A percentile compares a stretch with the other conserved stretches of the same genome.
Evolutionary conservation across 371 early-diverging fungal species (phyloP).

Genomic region (Rhizomucor pusillus): DNA sequence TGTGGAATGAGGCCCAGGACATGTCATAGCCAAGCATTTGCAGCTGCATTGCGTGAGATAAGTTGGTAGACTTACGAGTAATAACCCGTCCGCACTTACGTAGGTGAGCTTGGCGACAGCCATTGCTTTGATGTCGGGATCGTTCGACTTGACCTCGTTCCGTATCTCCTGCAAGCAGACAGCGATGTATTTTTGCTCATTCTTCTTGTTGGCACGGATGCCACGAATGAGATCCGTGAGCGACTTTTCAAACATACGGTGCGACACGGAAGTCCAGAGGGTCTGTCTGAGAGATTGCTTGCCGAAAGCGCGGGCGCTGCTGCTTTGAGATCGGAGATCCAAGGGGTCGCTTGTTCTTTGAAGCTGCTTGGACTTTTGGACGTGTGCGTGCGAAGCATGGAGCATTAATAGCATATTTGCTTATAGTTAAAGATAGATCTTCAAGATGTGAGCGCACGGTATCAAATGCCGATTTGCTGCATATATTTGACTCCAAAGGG

Average conservation of each 20-base stretch:
- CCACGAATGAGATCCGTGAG: slow-evolving; percentile 91
- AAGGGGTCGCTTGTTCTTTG: too few relatives aligned
- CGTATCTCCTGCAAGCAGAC: slow-evolving; percentile 85
- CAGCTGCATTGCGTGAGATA: slow-evolving; percentile 49
- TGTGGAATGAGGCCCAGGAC: slow-evolving; percentile 95
- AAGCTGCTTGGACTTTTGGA: too few relatives aligned
- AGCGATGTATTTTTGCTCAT: slow-evolving; percentile 84
- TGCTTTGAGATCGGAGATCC: too few relatives aligned
- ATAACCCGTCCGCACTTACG: slow-evolving; percentile 29
- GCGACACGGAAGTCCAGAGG: not conserved
- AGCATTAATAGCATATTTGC: too few relatives aligned
- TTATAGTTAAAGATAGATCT: too few relatives aligned
- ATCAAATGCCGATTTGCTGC: too few relatives aligned
- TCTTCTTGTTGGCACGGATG: slow-evolving; percentile 89
- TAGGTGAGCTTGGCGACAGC: slow-evolving; percentile 90
- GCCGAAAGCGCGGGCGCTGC: too few relatives aligned
- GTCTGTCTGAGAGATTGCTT: not conserved
- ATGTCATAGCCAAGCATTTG: slow-evolving; percentile 97
- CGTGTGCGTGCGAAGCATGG: too few relatives aligned
- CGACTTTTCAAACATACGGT: slow-evolving; percentile 77
- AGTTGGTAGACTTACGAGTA: not conserved
- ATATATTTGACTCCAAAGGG: too few relatives aligned
- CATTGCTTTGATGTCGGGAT: slow-evolving; percentile 78
- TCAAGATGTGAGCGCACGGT: too few relatives aligned
- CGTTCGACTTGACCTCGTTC: slow-evolving; percentile 82